These are phyloP conservation scores for Chlorella variabilis DNA, from an alignment of 163 green algal species.

Conservation along the genomic window DNA sequence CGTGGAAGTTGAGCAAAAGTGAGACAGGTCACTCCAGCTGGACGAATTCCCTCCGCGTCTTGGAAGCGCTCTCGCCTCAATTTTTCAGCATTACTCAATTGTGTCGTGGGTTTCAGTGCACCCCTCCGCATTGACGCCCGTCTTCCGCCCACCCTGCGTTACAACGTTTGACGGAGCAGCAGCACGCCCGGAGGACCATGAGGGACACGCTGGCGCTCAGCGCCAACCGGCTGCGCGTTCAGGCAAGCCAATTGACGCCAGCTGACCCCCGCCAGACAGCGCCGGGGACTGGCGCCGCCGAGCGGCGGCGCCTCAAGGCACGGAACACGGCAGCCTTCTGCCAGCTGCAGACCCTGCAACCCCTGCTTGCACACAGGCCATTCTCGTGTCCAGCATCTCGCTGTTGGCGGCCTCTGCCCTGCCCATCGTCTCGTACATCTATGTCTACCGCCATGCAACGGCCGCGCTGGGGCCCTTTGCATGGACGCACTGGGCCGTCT, in stretches of 20 bases:
- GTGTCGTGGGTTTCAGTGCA: no score
- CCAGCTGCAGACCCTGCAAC: not conserved
- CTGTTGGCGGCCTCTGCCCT: constrained; percentile 26
- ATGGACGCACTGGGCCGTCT: constrained; percentile 39
- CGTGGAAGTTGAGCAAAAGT: no score
- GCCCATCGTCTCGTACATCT: constrained; percentile 8
- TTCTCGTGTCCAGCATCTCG: not conserved
- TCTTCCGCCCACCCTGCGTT: no score
- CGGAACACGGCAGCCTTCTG: no score
- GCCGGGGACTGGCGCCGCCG: not conserved
- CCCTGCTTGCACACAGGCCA: not conserved
- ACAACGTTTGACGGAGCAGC: no score
- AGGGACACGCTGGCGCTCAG: not conserved
- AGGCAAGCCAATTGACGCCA: not conserved
- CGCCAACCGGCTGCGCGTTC: constrained; percentile 16
- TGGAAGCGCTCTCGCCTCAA: no score
- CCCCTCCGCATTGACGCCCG: no score
- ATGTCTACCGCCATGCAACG: constrained; percentile 19
- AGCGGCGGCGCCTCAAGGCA: not conserved
- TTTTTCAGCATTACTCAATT: no score
- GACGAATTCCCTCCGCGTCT: no score
- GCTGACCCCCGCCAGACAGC: no score
- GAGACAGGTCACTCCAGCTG: no score
- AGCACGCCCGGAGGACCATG: no score
- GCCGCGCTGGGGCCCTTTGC: constrained; percentile 31